These are phyloP conservation scores for Cercospora sp. DNA, from an alignment of 2,329 filamentous ascomycete species.

Conservation along the genomic window DNA sequence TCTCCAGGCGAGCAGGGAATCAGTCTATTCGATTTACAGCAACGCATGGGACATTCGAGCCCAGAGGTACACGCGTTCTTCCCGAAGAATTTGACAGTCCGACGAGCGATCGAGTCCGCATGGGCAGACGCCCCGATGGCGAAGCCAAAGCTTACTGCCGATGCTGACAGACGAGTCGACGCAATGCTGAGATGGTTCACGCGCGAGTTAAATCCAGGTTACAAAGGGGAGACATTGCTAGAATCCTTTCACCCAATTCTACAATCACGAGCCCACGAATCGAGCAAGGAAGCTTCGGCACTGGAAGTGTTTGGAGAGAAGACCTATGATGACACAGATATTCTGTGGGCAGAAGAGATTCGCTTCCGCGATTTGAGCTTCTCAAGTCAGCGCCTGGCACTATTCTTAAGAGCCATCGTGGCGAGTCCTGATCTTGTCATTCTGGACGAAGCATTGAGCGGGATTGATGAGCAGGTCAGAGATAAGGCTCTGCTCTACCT, in stretches of 20 bases:
- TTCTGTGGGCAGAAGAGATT: conserved; percentile 66
- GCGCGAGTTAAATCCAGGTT: conserved; percentile 66
- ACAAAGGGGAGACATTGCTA: conserved; percentile 16
- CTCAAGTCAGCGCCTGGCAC: conserved; percentile 76
- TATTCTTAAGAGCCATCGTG: conserved; percentile 66
- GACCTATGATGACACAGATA: conserved; percentile 32
- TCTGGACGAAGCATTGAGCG: conserved; percentile 54
- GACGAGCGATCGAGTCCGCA: conserved; percentile 76
- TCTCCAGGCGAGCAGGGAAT: conserved; percentile 70
- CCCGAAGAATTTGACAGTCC: conserved; percentile 71
- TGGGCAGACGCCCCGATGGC: conserved; percentile 86
- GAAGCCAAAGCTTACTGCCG: conserved; percentile 62
- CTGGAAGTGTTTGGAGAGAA: conserved; percentile 17
- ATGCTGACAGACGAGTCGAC: conserved; percentile 62
- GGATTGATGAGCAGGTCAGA: conserved; percentile 60
- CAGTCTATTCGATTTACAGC: conserved; percentile 89
- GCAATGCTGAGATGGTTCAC: conserved; percentile 75
- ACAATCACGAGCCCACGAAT: not conserved
- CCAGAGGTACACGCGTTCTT: conserved; percentile 95
- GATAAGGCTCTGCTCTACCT: conserved; percentile 86
- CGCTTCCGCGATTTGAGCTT: conserved; percentile 75
- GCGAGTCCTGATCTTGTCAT: conserved; percentile 51
- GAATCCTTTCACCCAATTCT: conserved; percentile 12
- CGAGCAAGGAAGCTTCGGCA: not conserved
- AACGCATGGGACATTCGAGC: conserved; percentile 85